Evolutionary conservation across 345 rosid genomes (phyloP).

Genomic region (Eucalyptus grandis): DNA sequence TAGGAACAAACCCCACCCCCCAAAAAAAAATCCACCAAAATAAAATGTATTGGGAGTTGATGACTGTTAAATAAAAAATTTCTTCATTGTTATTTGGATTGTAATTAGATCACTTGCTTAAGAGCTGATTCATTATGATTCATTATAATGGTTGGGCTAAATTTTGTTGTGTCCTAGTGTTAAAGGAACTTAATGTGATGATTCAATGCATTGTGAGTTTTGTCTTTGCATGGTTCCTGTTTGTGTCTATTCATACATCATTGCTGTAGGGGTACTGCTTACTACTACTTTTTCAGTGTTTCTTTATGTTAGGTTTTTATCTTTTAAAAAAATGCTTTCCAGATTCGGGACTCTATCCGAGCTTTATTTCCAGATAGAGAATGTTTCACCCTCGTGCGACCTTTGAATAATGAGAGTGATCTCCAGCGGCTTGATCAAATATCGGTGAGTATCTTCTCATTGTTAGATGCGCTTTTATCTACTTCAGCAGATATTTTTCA

Average conservation of each 20-base stretch:
- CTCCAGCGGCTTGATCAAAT: conserved; percentile 90
- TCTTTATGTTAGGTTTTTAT: neutral
- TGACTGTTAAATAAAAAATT: neutral
- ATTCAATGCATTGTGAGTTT: neutral
- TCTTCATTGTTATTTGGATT: neutral
- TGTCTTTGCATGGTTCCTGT: neutral
- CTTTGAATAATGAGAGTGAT: conserved; percentile 77
- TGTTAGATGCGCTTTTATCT: neutral
- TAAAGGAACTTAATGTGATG: neutral
- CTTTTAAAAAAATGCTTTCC: neutral
- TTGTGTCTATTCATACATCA: neutral
- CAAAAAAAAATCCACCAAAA: neutral
- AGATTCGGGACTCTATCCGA: conserved; percentile 92
- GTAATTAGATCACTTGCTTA: neutral
- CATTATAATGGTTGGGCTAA: neutral
- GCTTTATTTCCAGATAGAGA: conserved; percentile 95
- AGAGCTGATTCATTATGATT: neutral
- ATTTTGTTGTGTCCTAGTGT: neutral
- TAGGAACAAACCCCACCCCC: no score
- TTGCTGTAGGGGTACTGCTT: neutral
- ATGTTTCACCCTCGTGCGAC: conserved; percentile 87
- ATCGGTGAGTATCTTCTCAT: conserved; percentile 32
- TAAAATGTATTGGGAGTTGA: neutral
- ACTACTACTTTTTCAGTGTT: neutral
- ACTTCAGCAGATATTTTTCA: neutral